Evolutionary conservation across 2,329 filamentous ascomycete species (phyloP).

Genomic region (Botryotinia convoluta): DNA sequence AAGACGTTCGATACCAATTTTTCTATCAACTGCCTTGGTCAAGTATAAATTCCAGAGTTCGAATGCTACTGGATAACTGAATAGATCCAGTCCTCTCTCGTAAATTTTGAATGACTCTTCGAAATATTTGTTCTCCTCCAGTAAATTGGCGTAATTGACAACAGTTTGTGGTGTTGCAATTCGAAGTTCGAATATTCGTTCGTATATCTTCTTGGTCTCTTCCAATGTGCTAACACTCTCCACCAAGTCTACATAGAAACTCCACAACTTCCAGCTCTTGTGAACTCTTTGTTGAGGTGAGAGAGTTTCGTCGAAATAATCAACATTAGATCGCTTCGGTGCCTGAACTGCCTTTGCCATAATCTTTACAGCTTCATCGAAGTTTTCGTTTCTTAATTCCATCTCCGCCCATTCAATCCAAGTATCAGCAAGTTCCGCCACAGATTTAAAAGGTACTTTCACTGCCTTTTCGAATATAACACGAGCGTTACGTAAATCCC

Average conservation of each 20-base stretch:
- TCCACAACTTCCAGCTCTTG: conserved; percentile 99
- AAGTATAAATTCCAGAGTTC: conserved; percentile 98
- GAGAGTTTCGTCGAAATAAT: conserved; percentile 95
- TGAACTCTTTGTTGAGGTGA: conserved; percentile 95
- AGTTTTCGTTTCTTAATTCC: conserved; percentile 94
- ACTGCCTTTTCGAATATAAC: conserved; percentile 97
- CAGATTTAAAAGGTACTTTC: conserved; percentile 96
- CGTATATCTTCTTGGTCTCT: conserved; percentile 91
- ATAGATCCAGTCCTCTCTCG: conserved; percentile 93
- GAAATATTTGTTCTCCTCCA: conserved; percentile 92
- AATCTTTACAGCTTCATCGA: conserved; percentile 88
- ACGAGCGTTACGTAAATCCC: conserved; percentile 79
- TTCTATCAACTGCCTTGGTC: conserved; percentile 93
- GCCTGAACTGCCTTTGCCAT: conserved; percentile 97
- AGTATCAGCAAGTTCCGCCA: conserved; percentile 94
- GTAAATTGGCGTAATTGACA: conserved; percentile 93
- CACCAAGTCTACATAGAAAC: conserved; percentile 96
- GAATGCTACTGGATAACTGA: conserved; percentile 96
- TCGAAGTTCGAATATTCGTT: conserved; percentile 94
- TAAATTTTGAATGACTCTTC: conserved; percentile 98
- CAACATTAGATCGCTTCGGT: conserved; percentile 96
- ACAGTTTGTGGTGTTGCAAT: conserved; percentile 98
- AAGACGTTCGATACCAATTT: conserved; percentile 90
- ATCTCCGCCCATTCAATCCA: conserved; percentile 99
- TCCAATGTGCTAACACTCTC: conserved; percentile 90